phyloP scores from a whole-genome alignment of 1,284 basidiomycete species.

The Ustilago bromivora region DNA sequence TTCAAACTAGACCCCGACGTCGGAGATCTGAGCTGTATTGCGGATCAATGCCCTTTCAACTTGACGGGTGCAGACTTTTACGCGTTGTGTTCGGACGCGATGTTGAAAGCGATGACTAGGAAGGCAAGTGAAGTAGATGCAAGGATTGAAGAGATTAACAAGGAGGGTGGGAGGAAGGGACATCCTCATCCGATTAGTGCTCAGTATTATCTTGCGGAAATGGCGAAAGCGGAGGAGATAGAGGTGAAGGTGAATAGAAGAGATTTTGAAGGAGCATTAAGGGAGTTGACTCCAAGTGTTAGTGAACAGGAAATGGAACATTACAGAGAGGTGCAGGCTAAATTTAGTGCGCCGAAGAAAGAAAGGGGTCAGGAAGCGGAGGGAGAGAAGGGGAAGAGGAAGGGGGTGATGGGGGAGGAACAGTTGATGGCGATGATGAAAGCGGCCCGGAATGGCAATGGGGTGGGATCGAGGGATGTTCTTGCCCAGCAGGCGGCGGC shows the following conservation, averaged over 20 bases:
- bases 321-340: conserved; percentile 80
- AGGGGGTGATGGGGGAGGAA: conserved; percentile 15
- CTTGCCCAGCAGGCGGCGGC: background rate
- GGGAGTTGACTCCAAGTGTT: conserved; percentile 85
- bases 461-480: conserved; percentile 5
- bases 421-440: conserved; percentile 19
- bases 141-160: conserved; percentile 47
- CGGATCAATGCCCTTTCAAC: conserved; percentile 87
- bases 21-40: conserved; percentile 76
- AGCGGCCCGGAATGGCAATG: conserved; percentile 7
- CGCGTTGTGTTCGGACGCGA: conserved; percentile 94
- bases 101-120: conserved; percentile 93
- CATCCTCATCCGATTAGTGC: conserved; percentile 83
- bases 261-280: conserved; percentile 84
- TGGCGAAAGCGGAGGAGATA: conserved; percentile 81
- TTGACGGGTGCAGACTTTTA: conserved; percentile 88
- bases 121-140: conserved; percentile 81
- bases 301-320: conserved; percentile 89
- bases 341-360: conserved; percentile 73
- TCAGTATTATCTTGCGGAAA: conserved; percentile 90
- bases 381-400: conserved; percentile 1
- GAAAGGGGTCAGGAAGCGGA: conserved; percentile 8
- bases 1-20: conserved; percentile 84
- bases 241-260: conserved; percentile 79
- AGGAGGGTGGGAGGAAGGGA: conserved; percentile 59